Conservation (phyloP, 2,329 filamentous ascomycete genomes). For the Talaromyces sp. region DNA sequence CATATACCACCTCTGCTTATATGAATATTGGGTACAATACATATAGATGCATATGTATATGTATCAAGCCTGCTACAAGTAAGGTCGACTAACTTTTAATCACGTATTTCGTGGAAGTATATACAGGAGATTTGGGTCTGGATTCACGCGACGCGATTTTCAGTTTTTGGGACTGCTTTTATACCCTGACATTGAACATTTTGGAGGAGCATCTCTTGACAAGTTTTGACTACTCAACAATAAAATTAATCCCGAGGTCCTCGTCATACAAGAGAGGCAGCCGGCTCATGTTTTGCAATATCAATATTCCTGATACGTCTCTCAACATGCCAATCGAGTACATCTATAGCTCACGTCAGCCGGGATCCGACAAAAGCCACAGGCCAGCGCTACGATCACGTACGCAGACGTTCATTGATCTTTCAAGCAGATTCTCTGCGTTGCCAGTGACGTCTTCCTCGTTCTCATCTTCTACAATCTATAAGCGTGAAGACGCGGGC, state of each 20-base stretch:
- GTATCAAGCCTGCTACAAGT: conserved; percentile 10
- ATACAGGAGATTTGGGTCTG: not conserved
- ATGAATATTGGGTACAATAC: not conserved
- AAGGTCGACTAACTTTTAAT: not conserved
- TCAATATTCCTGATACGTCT: not conserved
- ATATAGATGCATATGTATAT: conserved; percentile 10
- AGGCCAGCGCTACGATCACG: conserved; percentile 12
- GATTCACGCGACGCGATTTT: conserved; percentile 4
- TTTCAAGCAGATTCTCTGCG: conserved; percentile 16
- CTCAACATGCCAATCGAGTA: conserved; percentile 12
- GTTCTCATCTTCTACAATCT: conserved; percentile 9
- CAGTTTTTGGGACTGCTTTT: not conserved
- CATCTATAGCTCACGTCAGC: not conserved
- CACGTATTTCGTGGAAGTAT: not conserved
- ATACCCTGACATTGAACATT: not conserved
- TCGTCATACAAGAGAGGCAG: not conserved
- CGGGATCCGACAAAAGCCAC: not conserved
- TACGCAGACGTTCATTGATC: conserved; percentile 12
- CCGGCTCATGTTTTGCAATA: conserved; percentile 2
- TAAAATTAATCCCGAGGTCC: not conserved
- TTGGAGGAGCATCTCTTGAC: not conserved
- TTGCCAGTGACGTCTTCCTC: conserved; percentile 11
- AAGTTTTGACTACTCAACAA: not conserved
- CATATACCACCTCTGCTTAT: not conserved
- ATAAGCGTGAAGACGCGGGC: conserved; percentile 8